Evolutionary conservation across 805 yeast species (phyloP).

Genomic region (Cyberlindnera mississippiensis): DNA sequence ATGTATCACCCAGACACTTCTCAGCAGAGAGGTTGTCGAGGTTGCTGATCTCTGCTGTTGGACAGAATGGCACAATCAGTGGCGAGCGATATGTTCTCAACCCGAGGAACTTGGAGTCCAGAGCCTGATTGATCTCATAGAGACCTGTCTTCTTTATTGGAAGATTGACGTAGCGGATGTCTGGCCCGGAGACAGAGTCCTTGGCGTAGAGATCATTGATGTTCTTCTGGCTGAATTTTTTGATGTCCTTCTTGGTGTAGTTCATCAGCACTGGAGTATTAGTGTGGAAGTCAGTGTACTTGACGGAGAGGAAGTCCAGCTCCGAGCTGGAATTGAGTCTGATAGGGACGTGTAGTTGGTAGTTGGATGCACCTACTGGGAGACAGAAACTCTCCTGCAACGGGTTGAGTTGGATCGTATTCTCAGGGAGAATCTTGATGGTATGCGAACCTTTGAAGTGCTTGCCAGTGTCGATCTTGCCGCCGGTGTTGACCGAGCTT

Average conservation of each 20-base stretch:
- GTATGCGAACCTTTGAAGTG: slow-evolving; percentile 86
- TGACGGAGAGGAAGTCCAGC: slow-evolving; percentile 62
- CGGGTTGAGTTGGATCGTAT: slow-evolving; percentile 82
- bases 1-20: slow-evolving; percentile 61
- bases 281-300: slow-evolving; percentile 52
- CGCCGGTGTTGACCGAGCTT: slow-evolving; percentile 32
- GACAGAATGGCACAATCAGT: slow-evolving; percentile 71
- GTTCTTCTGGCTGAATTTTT: slow-evolving; percentile 29
- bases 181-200: slow-evolving; percentile 26
- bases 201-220: slow-evolving; percentile 22
- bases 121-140: slow-evolving; percentile 65
- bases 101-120: slow-evolving; percentile 59
- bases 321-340: slow-evolving; percentile 76
- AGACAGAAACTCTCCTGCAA: slow-evolving; percentile 63
- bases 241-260: slow-evolving; percentile 55
- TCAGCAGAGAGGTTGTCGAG: slow-evolving; percentile 34
- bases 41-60: slow-evolving; percentile 53
- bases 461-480: slow-evolving; percentile 26
- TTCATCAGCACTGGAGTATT: slow-evolving; percentile 44
- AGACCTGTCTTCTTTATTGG: slow-evolving; percentile 70
- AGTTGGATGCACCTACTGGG: slow-evolving; percentile 31
- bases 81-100: slow-evolving; percentile 60
- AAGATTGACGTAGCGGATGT: slow-evolving; percentile 55
- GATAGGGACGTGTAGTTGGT: slow-evolving; percentile 55
- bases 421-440: slow-evolving; percentile 85